Base-by-base conservation (phyloP, 495 filamentous ascomycete species). In the Penicillium canescens region DNA sequence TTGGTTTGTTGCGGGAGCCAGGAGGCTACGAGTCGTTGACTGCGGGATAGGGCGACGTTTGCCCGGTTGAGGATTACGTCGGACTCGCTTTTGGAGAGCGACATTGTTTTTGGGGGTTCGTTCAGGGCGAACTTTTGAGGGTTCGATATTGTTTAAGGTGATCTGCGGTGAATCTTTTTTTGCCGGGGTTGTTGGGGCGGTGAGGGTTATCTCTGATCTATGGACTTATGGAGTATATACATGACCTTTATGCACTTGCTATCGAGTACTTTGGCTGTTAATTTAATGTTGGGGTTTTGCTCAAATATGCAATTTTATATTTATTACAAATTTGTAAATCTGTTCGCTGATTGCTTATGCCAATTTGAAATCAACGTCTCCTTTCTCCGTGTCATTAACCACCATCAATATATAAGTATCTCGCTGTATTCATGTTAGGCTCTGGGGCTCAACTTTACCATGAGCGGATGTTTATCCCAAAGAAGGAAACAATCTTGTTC, bases 1-100 rank as follows among this genome's bases (percentile, higher is more conserved):
- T 67, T 52, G 8, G 77, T 72, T 50, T 69, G 64, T 13, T 66
- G 58, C 9, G 82, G 82, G 18, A 80, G 70, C 78, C 78, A 81
- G 49, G 78, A 80, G 50, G 76, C 67, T 47, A 81, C 73, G 46
- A 81, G 70, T 11, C 78, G 73, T 57, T 80, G 77, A 45, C 74
- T 77, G 42, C 75, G 75, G 28, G 78, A 72, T 11, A 81, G 63
- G 9, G 76, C 74, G 45, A 81, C 68, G 31, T 77, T 76, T 10
- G 77, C 74, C 39, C 74, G 69, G 57, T 79, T 81, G 34, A 79
- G 69, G 37, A 81, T 78, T 13, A 78, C 58, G 47, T 78, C 76
- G 24, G 76, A 71, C 62, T 77, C 72, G 21, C 40, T 52, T 62
- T 71, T 70, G 16, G 71, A 69, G 45, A 63, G 55, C 3, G 72